These are phyloP conservation scores for Haplosporangium sp. DNA, from an alignment of 371 early-diverging fungal species.

Conservation along the genomic window DNA sequence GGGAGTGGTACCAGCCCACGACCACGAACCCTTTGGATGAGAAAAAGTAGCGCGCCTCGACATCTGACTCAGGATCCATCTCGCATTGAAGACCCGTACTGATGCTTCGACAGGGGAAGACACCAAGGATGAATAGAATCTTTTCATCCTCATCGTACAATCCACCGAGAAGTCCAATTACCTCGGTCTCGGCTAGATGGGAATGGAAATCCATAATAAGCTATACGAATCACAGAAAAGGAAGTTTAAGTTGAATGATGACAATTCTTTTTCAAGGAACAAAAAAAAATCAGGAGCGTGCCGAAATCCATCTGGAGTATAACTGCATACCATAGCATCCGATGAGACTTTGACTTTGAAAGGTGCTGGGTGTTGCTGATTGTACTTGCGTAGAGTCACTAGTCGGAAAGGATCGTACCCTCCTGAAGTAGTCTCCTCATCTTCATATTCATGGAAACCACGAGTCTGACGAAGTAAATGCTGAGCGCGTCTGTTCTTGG, in stretches of 20 bases:
- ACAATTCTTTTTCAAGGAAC: not conserved
- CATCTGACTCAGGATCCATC: conserved; percentile 86
- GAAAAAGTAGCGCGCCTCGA: conserved; percentile 80
- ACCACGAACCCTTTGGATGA: conserved; percentile 75
- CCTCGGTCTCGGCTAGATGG: conserved; percentile 85
- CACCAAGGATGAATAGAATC: conserved; percentile 61
- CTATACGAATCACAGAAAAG: conserved; percentile 46
- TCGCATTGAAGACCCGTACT: conserved; percentile 85
- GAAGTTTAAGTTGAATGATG: not conserved
- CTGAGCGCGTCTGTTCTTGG: conserved; percentile 36
- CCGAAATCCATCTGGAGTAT: not conserved
- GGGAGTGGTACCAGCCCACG: conserved; percentile 95
- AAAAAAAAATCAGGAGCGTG: not conserved
- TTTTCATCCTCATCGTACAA: conserved; percentile 60
- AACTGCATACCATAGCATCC: conserved; percentile 67
- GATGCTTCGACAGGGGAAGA: conserved; percentile 77
- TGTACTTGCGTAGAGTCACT: conserved; percentile 68
- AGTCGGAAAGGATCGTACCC: conserved; percentile 78
- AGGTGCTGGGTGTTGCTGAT: conserved; percentile 63
- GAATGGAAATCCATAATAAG: conserved; percentile 90
- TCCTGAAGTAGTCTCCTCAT: conserved; percentile 22
- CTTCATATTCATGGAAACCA: conserved; percentile 20
- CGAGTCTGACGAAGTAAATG: conserved; percentile 33
- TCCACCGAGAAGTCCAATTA: conserved; percentile 89
- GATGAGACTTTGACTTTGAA: conserved; percentile 71